A percentile compares a stretch with the other conserved stretches of the same genome.
phyloP scores from a whole-genome alignment of 441 rosid species.

The Gossypium aridum region DNA sequence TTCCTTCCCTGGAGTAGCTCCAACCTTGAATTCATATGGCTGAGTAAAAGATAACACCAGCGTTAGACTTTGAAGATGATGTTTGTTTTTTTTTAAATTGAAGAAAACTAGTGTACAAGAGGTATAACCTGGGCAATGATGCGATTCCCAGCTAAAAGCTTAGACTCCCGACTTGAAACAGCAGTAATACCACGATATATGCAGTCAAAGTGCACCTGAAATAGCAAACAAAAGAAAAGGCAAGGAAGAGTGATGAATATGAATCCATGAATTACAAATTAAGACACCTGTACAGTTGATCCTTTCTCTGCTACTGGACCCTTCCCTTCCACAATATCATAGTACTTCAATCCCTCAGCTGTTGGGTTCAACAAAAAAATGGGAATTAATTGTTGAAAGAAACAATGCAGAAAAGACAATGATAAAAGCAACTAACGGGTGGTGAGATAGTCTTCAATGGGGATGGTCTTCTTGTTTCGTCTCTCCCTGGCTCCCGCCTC shows the following conservation, averaged over 20 bases:
- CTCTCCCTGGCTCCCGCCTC: slow-evolving; percentile 63
- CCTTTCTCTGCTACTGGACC: slow-evolving; percentile 73
- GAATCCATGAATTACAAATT: background rate
- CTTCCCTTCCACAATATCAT: slow-evolving; percentile 78
- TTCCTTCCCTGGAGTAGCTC: slow-evolving; percentile 80
- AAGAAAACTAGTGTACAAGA: background rate
- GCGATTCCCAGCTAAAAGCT: slow-evolving; percentile 90
- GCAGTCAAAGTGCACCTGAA: slow-evolving; percentile 91
- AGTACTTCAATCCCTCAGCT: slow-evolving; percentile 58
- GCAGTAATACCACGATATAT: slow-evolving; percentile 72
- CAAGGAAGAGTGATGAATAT: background rate
- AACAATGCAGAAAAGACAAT: background rate
- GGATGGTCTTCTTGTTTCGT: slow-evolving; percentile 62
- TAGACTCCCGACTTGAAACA: slow-evolving; percentile 81
- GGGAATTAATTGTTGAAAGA: background rate
- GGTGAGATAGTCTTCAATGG: slow-evolving; percentile 61
- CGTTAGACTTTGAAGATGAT: background rate
- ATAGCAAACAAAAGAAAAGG: background rate
- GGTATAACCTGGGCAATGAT: slow-evolving; percentile 62
- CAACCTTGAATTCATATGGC: slow-evolving; percentile 88
- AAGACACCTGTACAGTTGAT: slow-evolving; percentile 69
- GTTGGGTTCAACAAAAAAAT: slow-evolving; percentile 3
- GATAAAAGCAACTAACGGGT: slow-evolving; percentile 30
- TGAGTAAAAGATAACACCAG: slow-evolving; percentile 15
- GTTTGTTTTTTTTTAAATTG: background rate